Evolutionary conservation across 2,329 filamentous ascomycete species (phyloP).

Genomic region (Podosphaera fusca): DNA sequence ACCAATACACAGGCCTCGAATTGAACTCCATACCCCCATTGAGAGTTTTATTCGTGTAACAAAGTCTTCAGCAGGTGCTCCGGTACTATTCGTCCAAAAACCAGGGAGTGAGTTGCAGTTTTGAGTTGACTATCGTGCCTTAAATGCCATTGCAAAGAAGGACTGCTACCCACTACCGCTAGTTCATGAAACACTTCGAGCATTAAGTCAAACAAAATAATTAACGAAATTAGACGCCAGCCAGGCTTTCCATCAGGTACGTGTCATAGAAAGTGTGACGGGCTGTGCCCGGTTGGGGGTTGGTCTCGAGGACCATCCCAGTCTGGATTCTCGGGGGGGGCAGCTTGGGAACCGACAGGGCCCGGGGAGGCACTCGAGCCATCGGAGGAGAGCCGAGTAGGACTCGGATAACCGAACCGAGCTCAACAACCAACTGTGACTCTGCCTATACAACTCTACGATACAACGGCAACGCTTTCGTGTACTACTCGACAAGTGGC

Average conservation of each 20-base stretch:
- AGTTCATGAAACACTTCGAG: neutral
- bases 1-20: neutral
- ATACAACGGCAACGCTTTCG: too few species aligned
- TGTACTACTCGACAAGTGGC: too few species aligned
- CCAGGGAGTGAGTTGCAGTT: neutral
- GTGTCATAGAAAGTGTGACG: constrained; percentile 1
- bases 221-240: neutral
- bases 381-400: too few species aligned
- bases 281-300: too few species aligned
- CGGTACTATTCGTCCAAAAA: neutral
- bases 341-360: too few species aligned
- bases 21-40: neutral
- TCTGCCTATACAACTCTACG: too few species aligned
- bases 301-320: too few species aligned
- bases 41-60: neutral
- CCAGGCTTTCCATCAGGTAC: neutral
- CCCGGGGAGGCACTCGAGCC: too few species aligned
- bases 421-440: too few species aligned
- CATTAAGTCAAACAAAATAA: neutral
- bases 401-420: too few species aligned
- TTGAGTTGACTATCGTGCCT: neutral
- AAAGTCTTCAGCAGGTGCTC: neutral
- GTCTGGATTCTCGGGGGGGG: too few species aligned
- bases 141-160: neutral
- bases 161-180: neutral